Evolutionary conservation across 352 stramenopile species (phyloP), one percentile per base, ranked within the genome.

Genomic region (Blastocystis sp.): DNA sequence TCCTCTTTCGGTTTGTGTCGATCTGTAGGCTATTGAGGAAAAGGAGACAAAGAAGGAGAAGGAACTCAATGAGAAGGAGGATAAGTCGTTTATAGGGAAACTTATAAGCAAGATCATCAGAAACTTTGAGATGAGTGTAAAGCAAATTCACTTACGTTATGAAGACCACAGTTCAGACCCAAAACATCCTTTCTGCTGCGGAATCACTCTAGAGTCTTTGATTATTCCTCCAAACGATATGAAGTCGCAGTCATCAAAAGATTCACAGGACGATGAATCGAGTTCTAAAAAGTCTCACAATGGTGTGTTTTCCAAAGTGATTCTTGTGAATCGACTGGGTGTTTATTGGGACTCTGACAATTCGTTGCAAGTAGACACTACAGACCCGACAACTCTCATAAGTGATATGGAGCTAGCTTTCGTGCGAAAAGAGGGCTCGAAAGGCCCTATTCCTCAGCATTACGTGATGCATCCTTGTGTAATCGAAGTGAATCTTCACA

Each of bases 141-240:
- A 76, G 8, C 30, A 89, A 11, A 53, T 89, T 24, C 78, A 89
- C 26, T 62, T 89, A 30, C 78, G 78, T n/a, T 89, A 89, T 34
- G 78, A 89, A 65, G 78, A 89, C 47, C 78, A 89, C 78, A 89
- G 78, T 55, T 89, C 78, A 8, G 78, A 89, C 30, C 64, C 64
- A 54, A 79, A 78, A 30, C 78, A 89, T 55, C 78, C 78, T 3
- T 89, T 89, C 24, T 78, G 54, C 41, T 59, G 39, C 55, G 78
- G 78, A n/a, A n/a, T 89, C 39, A 54, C 56, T 26, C 55, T 89
- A 30, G 20, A 89, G 20, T 55, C 13, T n/a, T 39, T 89, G 3
- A 62, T 65, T 39, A 59, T 89, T 1, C 63, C 56, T 89, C 78
- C 78, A 6, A 89, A 89, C 50, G 13, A 41, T 13, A n/a, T n/a